Evolutionary conservation across 345 rosid species (phyloP).

Genomic region (Ailanthus altissimus): DNA sequence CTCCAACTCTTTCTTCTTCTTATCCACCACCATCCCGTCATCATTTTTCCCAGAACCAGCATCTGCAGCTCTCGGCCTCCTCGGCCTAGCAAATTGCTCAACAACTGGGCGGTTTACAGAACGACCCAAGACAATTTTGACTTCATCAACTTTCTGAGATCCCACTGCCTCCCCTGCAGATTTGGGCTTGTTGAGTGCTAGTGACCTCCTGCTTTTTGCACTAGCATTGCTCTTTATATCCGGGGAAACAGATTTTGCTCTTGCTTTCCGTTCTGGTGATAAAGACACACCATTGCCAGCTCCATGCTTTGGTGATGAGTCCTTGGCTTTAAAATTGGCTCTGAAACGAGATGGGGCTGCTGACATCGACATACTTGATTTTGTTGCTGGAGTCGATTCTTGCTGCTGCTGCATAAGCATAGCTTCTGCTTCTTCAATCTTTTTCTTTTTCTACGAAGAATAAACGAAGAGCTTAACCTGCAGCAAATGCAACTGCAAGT

Average conservation of each 20-base stretch:
- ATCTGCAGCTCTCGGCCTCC: slow-evolving; percentile 32
- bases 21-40: slow-evolving; percentile 23
- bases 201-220: slow-evolving; percentile 42
- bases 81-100: slow-evolving; percentile 58
- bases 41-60: slow-evolving; percentile 30
- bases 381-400: slow-evolving; percentile 11
- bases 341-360: slow-evolving; percentile 46
- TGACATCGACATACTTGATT: slow-evolving; percentile 22
- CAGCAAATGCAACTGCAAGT: background rate
- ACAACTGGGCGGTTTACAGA: slow-evolving; percentile 37
- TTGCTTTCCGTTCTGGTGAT: slow-evolving; percentile 17
- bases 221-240: slow-evolving; percentile 34
- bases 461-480: background rate
- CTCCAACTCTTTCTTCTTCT: slow-evolving; percentile 44
- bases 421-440: background rate
- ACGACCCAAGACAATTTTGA: slow-evolving; percentile 26
- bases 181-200: slow-evolving; percentile 42
- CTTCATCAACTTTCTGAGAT: slow-evolving; percentile 38
- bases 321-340: slow-evolving; percentile 43
- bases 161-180: slow-evolving; percentile 43
- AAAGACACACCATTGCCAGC: slow-evolving; percentile 8
- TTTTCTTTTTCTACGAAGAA: background rate
- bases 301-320: slow-evolving; percentile 30
- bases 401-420: slow-evolving; percentile 32
- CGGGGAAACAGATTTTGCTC: slow-evolving; percentile 45